phyloP scores from a whole-genome alignment of 257 asterid genomes.

The Fraxinus cuspidata region DNA sequence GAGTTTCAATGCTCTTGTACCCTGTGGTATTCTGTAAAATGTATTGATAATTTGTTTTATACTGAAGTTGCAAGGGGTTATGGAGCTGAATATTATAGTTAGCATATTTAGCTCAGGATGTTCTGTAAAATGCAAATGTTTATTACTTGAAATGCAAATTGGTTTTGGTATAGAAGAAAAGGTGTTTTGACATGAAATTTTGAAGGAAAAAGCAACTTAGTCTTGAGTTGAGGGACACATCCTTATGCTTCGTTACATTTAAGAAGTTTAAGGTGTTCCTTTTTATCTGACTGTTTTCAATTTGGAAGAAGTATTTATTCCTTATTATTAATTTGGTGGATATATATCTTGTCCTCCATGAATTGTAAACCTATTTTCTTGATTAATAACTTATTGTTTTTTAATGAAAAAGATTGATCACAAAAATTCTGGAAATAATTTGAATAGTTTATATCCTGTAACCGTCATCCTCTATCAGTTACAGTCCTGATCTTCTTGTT shows the following conservation, averaged over 20 bases:
- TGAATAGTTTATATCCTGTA: not conserved
- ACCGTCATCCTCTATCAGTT: not conserved
- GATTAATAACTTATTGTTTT: not conserved
- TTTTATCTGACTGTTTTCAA: not conserved
- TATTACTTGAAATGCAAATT: not conserved
- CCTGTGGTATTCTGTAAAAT: conserved; percentile 3
- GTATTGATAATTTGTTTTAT: conserved; percentile 8
- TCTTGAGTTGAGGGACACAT: not conserved
- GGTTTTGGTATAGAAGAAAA: not conserved
- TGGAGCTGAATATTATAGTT: not conserved
- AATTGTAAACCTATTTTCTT: not conserved
- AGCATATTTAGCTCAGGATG: not conserved
- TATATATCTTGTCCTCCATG: not conserved
- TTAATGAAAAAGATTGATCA: not conserved
- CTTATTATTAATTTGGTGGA: not conserved
- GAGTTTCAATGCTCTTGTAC: conserved; percentile 19
- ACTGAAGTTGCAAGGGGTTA: not conserved
- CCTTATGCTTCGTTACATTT: not conserved
- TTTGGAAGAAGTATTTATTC: not conserved
- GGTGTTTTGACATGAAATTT: not conserved
- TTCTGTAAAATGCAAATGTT: not conserved
- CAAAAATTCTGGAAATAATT: not conserved
- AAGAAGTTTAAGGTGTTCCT: not conserved
- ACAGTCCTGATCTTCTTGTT: not conserved
- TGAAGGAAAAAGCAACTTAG: not conserved